Conservation (phyloP, 2,329 filamentous ascomycete genomes). For the Beauveria brongniartii region DNA sequence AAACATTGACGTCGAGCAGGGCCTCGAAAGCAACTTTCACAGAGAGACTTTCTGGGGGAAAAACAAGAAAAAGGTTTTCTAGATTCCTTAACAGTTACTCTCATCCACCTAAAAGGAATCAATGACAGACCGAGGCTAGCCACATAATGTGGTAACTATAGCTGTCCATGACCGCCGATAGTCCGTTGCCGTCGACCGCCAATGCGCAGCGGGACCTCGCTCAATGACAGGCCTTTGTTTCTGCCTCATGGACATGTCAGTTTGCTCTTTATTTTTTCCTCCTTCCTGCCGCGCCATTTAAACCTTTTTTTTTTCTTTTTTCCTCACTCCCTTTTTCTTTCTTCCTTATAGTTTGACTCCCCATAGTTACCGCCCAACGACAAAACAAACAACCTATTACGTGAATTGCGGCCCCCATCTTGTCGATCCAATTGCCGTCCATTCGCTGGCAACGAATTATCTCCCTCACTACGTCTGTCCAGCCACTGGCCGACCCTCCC, state of each 20-base stretch:
- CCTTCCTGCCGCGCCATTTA: background rate
- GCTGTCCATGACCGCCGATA: background rate
- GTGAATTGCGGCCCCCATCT: background rate
- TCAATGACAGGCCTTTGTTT: conserved; percentile 5
- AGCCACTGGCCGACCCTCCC: background rate
- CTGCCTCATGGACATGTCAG: background rate
- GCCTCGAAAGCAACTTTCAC: too few relatives aligned
- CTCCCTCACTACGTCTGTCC: too few relatives aligned
- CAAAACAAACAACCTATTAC: background rate
- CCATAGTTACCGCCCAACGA: background rate
- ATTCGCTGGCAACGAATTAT: background rate
- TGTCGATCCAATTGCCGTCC: background rate
- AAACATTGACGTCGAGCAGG: too few relatives aligned
- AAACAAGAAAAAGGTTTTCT: too few relatives aligned
- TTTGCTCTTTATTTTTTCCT: background rate
- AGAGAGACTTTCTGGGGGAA: too few relatives aligned
- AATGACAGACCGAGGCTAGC: background rate
- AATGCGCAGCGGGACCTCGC: conserved; percentile 7
- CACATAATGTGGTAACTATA: background rate
- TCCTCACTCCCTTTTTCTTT: background rate
- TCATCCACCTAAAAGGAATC: too few relatives aligned
- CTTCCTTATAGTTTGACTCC: background rate
- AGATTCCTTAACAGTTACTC: too few relatives aligned
- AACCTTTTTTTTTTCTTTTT: background rate
- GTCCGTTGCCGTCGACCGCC: background rate